Evolutionary conservation across 495 filamentous ascomycete genomes (phyloP).

Genomic region (Penicillium odoratum): DNA sequence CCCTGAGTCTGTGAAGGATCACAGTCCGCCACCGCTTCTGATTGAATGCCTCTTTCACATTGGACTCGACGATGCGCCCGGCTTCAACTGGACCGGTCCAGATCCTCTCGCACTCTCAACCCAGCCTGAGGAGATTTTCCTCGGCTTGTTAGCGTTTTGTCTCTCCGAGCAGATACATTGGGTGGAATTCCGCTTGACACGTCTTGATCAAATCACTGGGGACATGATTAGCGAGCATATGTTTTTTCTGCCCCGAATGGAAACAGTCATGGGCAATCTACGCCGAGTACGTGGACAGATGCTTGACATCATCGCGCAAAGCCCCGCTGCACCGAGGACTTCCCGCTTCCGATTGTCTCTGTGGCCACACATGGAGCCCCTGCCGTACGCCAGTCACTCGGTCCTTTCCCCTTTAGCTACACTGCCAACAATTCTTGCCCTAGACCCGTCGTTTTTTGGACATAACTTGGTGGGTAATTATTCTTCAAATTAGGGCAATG

Average conservation of each 20-base stretch:
- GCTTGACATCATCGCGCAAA: slow-evolving; percentile 5
- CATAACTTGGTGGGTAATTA: neutral
- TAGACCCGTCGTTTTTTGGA: neutral
- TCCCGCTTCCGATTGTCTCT: slow-evolving; percentile 3
- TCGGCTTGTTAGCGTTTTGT: slow-evolving; percentile 6
- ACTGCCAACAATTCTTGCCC: neutral
- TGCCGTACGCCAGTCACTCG: neutral
- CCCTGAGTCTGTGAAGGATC: neutral
- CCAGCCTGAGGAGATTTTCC: slow-evolving; percentile 7
- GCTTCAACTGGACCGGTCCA: slow-evolving; percentile 9
- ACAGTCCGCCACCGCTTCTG: neutral
- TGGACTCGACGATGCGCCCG: neutral
- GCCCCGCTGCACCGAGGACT: neutral
- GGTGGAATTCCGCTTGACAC: slow-evolving; percentile 9
- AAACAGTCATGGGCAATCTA: slow-evolving; percentile 10
- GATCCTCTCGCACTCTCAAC: slow-evolving; percentile 8
- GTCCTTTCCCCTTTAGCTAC: neutral
- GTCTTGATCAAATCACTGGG: neutral
- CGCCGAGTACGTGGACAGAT: slow-evolving; percentile 8
- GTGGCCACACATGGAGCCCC: slow-evolving; percentile 4
- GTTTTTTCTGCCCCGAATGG: slow-evolving; percentile 13
- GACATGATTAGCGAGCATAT: slow-evolving; percentile 8
- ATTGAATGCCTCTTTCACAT: slow-evolving; percentile 9
- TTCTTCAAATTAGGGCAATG: neutral
- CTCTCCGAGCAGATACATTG: slow-evolving; percentile 4